Conservation (phyloP, 495 filamentous ascomycete genomes). For the Parmelia sp. region DNA sequence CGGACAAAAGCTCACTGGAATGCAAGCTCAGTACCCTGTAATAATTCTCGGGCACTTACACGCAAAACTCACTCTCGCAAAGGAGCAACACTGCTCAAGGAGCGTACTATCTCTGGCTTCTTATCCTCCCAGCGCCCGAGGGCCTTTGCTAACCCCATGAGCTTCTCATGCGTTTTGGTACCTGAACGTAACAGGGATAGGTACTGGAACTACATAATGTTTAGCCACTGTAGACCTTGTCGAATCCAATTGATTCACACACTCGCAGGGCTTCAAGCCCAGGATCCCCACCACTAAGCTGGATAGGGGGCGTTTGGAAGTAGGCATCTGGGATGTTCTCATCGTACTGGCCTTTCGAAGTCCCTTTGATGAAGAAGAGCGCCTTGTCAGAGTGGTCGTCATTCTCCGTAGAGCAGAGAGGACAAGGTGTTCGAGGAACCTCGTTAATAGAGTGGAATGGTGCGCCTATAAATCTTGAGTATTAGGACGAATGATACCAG, state of each 20-base stretch:
- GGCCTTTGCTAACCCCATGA: slow-evolving; percentile 9
- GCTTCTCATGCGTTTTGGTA: slow-evolving; percentile 19
- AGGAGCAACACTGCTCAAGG: slow-evolving; percentile 15
- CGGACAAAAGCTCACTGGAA: slow-evolving; percentile 18
- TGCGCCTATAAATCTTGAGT: slow-evolving; percentile 27
- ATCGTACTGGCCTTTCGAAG: slow-evolving; percentile 34
- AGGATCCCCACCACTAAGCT: slow-evolving; percentile 26
- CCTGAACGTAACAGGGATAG: slow-evolving; percentile 31
- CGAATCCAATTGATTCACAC: slow-evolving; percentile 6
- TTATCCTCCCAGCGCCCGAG: slow-evolving; percentile 23
- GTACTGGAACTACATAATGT: slow-evolving; percentile 37
- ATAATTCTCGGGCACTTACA: background rate
- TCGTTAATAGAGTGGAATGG: slow-evolving; percentile 36
- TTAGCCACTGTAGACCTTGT: slow-evolving; percentile 3
- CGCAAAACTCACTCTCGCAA: slow-evolving; percentile 21
- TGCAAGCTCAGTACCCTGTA: background rate
- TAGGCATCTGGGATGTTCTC: slow-evolving; percentile 33
- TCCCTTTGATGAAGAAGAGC: slow-evolving; percentile 37
- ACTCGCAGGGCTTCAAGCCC: slow-evolving; percentile 37
- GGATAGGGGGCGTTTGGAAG: slow-evolving; percentile 33
- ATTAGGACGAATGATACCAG: background rate
- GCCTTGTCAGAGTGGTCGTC: slow-evolving; percentile 30
- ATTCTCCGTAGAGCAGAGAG: slow-evolving; percentile 32
- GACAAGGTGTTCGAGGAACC: slow-evolving; percentile 37
- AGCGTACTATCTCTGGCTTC: slow-evolving; percentile 20